A percentile compares a stretch with the other conserved stretches of the same genome.
These are phyloP conservation scores for Boehmeria nivea DNA, from an alignment of 306 rosid genomes.

Conservation along the genomic window DNA sequence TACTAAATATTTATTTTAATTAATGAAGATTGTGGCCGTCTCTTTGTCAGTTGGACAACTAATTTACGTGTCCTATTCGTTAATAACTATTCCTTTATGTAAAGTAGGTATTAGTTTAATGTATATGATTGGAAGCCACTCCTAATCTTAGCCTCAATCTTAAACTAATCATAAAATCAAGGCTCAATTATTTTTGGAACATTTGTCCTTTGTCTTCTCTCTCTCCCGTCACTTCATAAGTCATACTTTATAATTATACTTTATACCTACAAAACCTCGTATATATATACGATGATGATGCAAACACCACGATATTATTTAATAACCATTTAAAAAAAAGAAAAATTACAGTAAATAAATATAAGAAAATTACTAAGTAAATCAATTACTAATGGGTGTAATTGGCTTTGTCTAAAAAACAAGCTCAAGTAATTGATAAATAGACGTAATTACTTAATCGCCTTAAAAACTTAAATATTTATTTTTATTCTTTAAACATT, in stretches of 20 bases:
- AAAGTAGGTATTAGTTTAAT: neutral
- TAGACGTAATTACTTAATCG: too few species aligned
- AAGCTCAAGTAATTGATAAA: too few species aligned
- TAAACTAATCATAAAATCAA: neutral
- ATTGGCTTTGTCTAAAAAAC: too few species aligned
- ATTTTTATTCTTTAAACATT: too few species aligned
- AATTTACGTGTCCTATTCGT: slow-evolving; percentile 18
- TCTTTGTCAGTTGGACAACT: slow-evolving; percentile 26
- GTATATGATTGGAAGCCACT: neutral
- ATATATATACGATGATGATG: slow-evolving; percentile 5
- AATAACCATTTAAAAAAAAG: neutral
- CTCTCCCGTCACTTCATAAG: neutral
- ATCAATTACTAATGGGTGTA: neutral
- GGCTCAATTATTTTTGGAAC: neutral
- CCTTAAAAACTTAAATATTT: too few species aligned
- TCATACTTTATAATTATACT: neutral
- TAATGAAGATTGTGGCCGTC: neutral
- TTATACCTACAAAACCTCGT: slow-evolving; percentile 1
- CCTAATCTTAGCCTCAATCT: neutral
- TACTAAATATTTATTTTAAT: neutral
- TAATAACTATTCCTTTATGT: too few species aligned
- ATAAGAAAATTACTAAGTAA: too few species aligned
- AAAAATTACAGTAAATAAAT: neutral
- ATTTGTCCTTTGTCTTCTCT: neutral
- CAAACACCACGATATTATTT: neutral